Percentiles rank a stretch among this genome's conserved stretches.
Evolutionary conservation across 768 basidiomycete species (phyloP).

Genomic region (Fomitopsis serialis): DNA sequence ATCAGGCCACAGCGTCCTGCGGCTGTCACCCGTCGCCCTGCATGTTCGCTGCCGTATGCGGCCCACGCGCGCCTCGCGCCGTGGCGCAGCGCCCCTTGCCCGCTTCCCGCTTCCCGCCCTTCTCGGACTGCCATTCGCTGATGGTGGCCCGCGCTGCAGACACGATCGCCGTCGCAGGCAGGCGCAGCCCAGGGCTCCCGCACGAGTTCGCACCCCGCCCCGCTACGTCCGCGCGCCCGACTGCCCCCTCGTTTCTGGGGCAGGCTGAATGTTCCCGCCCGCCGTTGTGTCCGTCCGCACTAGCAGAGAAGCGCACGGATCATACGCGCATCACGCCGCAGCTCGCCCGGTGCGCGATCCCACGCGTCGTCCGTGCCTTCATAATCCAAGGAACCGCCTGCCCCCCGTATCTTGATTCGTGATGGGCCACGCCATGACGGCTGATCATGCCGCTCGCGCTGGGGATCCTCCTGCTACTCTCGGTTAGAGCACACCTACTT

Average conservation of each 20-base stretch:
- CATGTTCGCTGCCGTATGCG: no score
- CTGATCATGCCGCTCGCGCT: not conserved
- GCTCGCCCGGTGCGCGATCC: not conserved
- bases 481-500: not conserved
- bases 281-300: not conserved
- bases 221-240: not conserved
- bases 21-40: no score
- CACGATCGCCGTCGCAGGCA: not conserved
- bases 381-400: not conserved
- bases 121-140: not conserved
- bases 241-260: no score
- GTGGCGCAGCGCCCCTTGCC: not conserved
- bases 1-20: no score
- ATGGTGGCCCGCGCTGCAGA: not conserved
- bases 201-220: not conserved
- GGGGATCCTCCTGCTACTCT: slow-evolving; percentile 1
- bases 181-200: not conserved
- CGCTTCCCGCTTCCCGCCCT: not conserved
- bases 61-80: not conserved
- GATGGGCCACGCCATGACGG: not conserved
- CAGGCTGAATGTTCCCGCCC: no score
- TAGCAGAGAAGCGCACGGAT: not conserved
- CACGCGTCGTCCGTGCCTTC: not conserved
- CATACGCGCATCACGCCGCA: not conserved
- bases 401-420: not conserved